Percentiles rank a stretch among this genome's conserved stretches.
phyloP scores from a whole-genome alignment of 2,329 filamentous ascomycete genomes.

The Cladosporium sp. region DNA sequence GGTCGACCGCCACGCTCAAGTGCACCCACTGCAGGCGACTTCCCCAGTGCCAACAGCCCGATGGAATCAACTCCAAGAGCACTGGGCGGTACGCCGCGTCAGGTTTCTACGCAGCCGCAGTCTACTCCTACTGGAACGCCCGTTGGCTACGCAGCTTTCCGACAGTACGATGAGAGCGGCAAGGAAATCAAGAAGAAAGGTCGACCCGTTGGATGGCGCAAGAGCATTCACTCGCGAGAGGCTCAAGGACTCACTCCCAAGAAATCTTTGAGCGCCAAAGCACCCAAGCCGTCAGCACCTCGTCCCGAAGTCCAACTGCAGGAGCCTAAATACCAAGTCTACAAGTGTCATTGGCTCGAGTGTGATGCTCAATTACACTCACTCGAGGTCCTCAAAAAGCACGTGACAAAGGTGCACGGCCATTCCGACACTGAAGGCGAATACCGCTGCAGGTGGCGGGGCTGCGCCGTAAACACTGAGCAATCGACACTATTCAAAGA shows the following conservation, averaged over 20 bases:
- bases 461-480: conserved; percentile 37
- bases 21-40: conserved; percentile 23
- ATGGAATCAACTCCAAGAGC: not conserved
- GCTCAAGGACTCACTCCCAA: conserved; percentile 30
- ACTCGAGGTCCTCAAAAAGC: conserved; percentile 58
- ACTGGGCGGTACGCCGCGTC: conserved; percentile 7
- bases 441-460: conserved; percentile 49
- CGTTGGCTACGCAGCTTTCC: conserved; percentile 47
- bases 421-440: conserved; percentile 37
- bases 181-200: conserved; percentile 46
- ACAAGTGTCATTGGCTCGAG: conserved; percentile 58
- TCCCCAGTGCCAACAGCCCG: conserved; percentile 3
- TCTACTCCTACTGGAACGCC: conserved; percentile 19
- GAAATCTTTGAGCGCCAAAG: conserved; percentile 21
- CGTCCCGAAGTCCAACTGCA: not conserved
- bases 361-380: conserved; percentile 64
- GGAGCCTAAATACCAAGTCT: conserved; percentile 47
- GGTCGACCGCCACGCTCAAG: conserved; percentile 40
- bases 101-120: not conserved
- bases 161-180: conserved; percentile 34
- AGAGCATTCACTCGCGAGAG: conserved; percentile 45
- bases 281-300: conserved; percentile 15
- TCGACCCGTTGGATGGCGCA: conserved; percentile 52
- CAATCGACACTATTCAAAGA: conserved; percentile 37
- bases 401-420: conserved; percentile 58